These are phyloP conservation scores for Cladophialophora yegresii DNA, from an alignment of 2,329 filamentous ascomycete genomes.

Conservation along the genomic window DNA sequence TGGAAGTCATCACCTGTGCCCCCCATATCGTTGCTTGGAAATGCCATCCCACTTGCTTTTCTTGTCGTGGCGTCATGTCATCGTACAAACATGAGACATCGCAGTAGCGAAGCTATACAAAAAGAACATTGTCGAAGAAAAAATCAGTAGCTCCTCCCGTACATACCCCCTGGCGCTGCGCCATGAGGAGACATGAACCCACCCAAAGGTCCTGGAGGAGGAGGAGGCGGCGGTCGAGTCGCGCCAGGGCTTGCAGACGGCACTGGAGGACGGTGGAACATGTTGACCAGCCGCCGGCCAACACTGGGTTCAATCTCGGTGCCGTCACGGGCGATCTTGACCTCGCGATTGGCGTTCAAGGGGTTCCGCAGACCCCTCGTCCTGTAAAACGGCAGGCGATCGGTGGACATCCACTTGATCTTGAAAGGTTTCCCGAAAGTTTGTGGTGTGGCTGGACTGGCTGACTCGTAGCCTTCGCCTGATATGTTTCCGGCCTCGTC, in stretches of 20 bases:
- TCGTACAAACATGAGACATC: conserved; percentile 29
- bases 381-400: conserved; percentile 80
- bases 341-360: conserved; percentile 92
- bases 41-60: conserved; percentile 13
- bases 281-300: conserved; percentile 71
- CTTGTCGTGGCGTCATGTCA: conserved; percentile 29
- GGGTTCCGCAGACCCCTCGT: conserved; percentile 85
- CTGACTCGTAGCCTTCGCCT: conserved; percentile 29
- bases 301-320: conserved; percentile 86
- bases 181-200: conserved; percentile 25
- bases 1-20: neutral
- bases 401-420: conserved; percentile 85
- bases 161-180: conserved; percentile 23
- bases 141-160: conserved; percentile 25
- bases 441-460: conserved; percentile 47
- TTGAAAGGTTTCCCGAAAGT: conserved; percentile 90
- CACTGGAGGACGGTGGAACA: conserved; percentile 58
- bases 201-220: conserved; percentile 18
- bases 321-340: conserved; percentile 93
- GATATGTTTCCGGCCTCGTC: conserved; percentile 31
- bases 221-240: conserved; percentile 18
- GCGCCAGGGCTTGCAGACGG: conserved; percentile 17
- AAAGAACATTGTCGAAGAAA: conserved; percentile 4
- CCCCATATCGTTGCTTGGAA: conserved; percentile 16
- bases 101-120: conserved; percentile 9